phyloP scores from a whole-genome alignment of 1,284 basidiomycete species.

The Cutaneotrichosporon mucoides region DNA sequence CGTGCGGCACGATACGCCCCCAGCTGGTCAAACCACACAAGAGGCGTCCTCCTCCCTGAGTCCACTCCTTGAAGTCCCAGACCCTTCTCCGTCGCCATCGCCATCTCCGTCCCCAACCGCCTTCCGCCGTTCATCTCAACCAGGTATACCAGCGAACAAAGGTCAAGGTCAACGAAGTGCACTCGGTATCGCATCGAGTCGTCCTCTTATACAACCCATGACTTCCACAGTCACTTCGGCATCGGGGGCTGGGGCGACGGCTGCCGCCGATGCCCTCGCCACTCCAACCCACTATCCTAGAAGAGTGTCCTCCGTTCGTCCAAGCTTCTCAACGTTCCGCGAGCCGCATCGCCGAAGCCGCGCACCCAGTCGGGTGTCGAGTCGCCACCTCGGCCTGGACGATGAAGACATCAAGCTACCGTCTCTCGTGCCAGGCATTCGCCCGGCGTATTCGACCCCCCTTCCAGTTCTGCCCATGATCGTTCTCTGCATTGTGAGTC shows the following conservation, averaged over 20 bases:
- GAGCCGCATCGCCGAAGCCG: conserved; percentile 1
- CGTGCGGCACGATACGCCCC: not conserved
- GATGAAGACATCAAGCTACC: conserved; percentile 41
- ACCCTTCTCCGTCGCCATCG: not conserved
- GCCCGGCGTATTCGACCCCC: conserved; percentile 59
- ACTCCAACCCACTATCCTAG: conserved; percentile 3
- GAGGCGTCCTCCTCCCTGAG: not conserved
- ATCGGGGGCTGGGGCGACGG: not conserved
- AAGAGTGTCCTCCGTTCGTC: conserved; percentile 7
- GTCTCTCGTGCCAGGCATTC: conserved; percentile 45
- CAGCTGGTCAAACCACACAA: not conserved
- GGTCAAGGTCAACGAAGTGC: not conserved
- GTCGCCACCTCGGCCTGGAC: conserved; percentile 17
- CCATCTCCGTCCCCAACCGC: not conserved
- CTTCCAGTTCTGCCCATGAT: conserved; percentile 82
- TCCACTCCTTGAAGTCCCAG: not conserved
- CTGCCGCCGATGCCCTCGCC: conserved; percentile 3
- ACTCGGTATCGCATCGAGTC: not conserved
- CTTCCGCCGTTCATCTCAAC: not conserved
- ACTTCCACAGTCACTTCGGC: not conserved
- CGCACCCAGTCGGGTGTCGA: not conserved
- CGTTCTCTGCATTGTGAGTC: conserved; percentile 79
- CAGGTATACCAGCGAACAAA: not conserved
- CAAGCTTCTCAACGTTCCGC: conserved; percentile 13
- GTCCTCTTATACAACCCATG: not conserved